These are phyloP conservation scores for Ambrosiella cleistominuta DNA, from an alignment of 2,329 filamentous ascomycete species.

Conservation along the genomic window DNA sequence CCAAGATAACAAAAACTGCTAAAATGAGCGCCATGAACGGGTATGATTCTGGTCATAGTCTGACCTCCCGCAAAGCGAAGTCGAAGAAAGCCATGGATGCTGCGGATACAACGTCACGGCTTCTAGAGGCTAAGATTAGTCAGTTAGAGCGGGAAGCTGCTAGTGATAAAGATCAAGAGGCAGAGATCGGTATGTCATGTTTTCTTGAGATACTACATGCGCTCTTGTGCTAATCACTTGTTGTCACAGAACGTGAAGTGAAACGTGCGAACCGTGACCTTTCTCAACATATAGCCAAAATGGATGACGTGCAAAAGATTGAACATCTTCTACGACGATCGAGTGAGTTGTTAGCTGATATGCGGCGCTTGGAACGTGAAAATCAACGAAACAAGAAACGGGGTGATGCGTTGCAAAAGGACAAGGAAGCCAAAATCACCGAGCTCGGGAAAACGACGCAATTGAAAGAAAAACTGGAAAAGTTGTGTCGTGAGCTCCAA, in stretches of 20 bases:
- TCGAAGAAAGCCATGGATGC: slow-evolving; percentile 71
- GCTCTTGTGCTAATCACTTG: neutral
- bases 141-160: slow-evolving; percentile 88
- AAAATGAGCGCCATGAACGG: slow-evolving; percentile 7
- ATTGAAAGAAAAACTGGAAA: slow-evolving; percentile 92
- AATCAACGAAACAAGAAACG: slow-evolving; percentile 93
- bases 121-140: slow-evolving; percentile 82
- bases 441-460: slow-evolving; percentile 81
- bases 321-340: slow-evolving; percentile 82
- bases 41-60: neutral
- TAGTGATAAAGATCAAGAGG: slow-evolving; percentile 85
- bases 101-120: slow-evolving; percentile 68
- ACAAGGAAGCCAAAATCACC: slow-evolving; percentile 75
- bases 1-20: neutral
- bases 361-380: slow-evolving; percentile 89
- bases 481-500: slow-evolving; percentile 82
- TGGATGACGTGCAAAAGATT: slow-evolving; percentile 81
- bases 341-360: slow-evolving; percentile 76
- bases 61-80: slow-evolving; percentile 43
- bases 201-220: neutral
- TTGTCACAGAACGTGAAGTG: slow-evolving; percentile 61
- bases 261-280: slow-evolving; percentile 87
- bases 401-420: slow-evolving; percentile 85
- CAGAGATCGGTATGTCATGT: slow-evolving; percentile 63
- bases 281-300: slow-evolving; percentile 72